Conservation (phyloP, 2,329 filamentous ascomycete genomes). For the Neopestalotiopsis clavispora region DNA sequence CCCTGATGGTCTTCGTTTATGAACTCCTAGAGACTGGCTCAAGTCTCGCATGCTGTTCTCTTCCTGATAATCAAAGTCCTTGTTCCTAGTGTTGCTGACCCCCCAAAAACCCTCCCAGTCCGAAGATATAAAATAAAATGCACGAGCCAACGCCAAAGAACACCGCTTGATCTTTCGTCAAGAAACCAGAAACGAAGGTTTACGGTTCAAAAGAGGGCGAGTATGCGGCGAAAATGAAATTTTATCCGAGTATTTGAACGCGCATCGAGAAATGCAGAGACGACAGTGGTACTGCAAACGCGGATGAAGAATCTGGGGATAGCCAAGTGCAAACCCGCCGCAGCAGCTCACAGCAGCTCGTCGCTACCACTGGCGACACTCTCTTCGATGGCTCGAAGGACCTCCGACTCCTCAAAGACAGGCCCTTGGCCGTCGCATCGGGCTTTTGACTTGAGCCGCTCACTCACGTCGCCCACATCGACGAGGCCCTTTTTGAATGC, state of each 20-base stretch:
- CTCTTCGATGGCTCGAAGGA: constrained; percentile 76
- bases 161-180: not conserved
- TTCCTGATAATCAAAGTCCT: not conserved
- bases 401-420: constrained; percentile 80
- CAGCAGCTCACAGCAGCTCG: constrained; percentile 63
- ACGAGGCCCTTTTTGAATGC: constrained; percentile 78
- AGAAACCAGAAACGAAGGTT: not conserved
- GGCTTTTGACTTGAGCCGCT: constrained; percentile 74
- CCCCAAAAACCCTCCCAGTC: not conserved
- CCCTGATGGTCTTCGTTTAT: not conserved
- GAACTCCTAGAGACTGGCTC: not conserved
- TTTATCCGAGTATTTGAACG: not conserved
- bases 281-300: not conserved
- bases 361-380: constrained; percentile 80
- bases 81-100: not conserved
- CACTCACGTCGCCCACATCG: constrained; percentile 81
- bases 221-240: not conserved
- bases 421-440: constrained; percentile 88
- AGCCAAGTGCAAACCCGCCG: not conserved
- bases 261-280: not conserved
- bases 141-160: not conserved
- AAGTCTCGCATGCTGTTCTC: constrained; percentile 1
- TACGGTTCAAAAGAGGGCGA: not conserved
- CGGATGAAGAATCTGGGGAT: not conserved
- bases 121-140: not conserved